Percentiles rank a stretch among this genome's conserved stretches.
Conservation (phyloP, 768 basidiomycete species). For the Chalciporus chontae region DNA sequence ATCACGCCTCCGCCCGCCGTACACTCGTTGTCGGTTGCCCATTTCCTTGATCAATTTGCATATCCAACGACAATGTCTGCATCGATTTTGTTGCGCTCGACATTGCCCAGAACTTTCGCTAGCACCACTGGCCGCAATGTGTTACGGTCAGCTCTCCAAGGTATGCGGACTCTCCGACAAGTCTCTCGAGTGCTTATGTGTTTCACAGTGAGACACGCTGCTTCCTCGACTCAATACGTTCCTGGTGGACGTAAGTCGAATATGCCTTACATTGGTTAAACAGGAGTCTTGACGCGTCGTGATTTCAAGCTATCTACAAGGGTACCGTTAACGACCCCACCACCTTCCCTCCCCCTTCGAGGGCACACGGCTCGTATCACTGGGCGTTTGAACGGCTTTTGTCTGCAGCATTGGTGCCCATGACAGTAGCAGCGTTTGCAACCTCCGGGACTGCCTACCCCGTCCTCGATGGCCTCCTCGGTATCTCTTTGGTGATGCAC, state of each 20-base stretch:
- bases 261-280: background rate
- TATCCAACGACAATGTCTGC: slow-evolving; percentile 42
- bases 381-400: slow-evolving; percentile 93
- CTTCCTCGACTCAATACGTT: slow-evolving; percentile 45
- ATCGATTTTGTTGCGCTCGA: slow-evolving; percentile 46
- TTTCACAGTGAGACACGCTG: slow-evolving; percentile 38
- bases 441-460: slow-evolving; percentile 76
- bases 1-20: background rate
- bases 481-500: slow-evolving; percentile 85
- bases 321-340: slow-evolving; percentile 97
- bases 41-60: background rate
- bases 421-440: slow-evolving; percentile 83
- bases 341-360: slow-evolving; percentile 78
- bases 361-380: slow-evolving; percentile 85
- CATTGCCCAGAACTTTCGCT: slow-evolving; percentile 42
- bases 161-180: slow-evolving; percentile 23
- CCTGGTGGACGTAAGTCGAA: slow-evolving; percentile 65
- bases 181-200: background rate
- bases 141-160: slow-evolving; percentile 39
- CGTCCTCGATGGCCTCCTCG: slow-evolving; percentile 85
- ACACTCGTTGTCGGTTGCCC: background rate
- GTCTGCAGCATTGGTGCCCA: slow-evolving; percentile 81
- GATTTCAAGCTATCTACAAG: slow-evolving; percentile 65
- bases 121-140: slow-evolving; percentile 37
- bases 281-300: background rate